Evolutionary conservation across 108 stramenopile genomes (phyloP).

Genomic region (Conticribra weissflogii): DNA sequence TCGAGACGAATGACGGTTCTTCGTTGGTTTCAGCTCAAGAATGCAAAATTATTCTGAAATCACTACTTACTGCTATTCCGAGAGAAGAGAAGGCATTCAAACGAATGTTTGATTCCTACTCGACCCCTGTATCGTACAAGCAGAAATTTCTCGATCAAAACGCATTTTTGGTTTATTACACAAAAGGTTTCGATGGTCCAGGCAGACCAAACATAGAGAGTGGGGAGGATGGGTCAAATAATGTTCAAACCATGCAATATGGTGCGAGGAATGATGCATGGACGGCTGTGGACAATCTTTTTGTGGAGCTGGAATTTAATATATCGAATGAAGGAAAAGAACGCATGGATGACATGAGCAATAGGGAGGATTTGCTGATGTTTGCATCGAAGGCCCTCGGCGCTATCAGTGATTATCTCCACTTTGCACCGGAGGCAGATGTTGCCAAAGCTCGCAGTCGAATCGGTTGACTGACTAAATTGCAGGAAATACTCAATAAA

Average conservation of each 20-base stretch:
- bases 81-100: constrained; percentile 70
- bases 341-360: background rate
- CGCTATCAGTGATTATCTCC: constrained; percentile 37
- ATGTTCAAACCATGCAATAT: constrained; percentile 72
- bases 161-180: constrained; percentile 89
- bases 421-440: constrained; percentile 34
- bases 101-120: constrained; percentile 80
- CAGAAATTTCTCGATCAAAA: constrained; percentile 86
- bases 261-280: constrained; percentile 84
- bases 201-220: constrained; percentile 65
- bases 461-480: no score
- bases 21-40: constrained; percentile 9
- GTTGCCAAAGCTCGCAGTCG: constrained; percentile 24
- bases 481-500: no score
- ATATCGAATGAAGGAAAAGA: constrained; percentile 5
- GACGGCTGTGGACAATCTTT: constrained; percentile 68
- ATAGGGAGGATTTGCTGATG: constrained; percentile 15
- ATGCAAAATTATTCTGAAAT: constrained; percentile 17
- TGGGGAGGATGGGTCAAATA: constrained; percentile 41
- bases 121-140: constrained; percentile 79
- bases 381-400: constrained; percentile 13
- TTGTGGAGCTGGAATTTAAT: constrained; percentile 62
- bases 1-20: background rate
- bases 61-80: constrained; percentile 38
- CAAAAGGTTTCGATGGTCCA: constrained; percentile 87